Base-by-base conservation (phyloP, 164 flowering plant genomes). In the Annona cherimola region DNA sequence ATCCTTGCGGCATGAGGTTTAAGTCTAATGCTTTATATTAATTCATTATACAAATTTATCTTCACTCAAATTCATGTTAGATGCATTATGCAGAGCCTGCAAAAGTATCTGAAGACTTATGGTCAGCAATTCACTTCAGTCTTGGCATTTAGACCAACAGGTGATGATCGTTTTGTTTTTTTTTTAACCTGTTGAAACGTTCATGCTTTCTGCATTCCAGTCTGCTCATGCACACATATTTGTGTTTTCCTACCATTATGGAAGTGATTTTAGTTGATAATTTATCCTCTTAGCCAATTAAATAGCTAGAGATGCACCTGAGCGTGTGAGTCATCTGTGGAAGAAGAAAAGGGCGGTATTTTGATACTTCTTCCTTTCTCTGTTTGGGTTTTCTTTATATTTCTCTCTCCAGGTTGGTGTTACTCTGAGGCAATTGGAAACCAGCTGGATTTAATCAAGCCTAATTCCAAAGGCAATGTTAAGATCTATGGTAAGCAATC, bases 91-190 rank as follows among this genome's bases (percentile, higher is more conserved):
- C 66, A 90, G 92, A 82, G 73, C 45, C 69, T 88, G 50, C 78
- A 80, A 68, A 77, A 77, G 63, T 88, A 88, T 76, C 76, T 85
- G 83, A 76, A 80, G 78, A 72, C 81, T 64, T 84, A 83, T 65
- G 61, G 2, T 63, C 71, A 74, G 54, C 85, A 82, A 54, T 88
- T 77, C 50, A 45, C 78, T 14, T 73, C 85, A 67, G 84, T 90
- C 76, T 77, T 90, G 83, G 91, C 95, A 75, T 90, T 90, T 81
- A 82, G 91, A 46, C 95, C 92, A 62, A 88, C 95, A 73, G 95
- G 95, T 88, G 72, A 72, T 42, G n/a, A n/a, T n/a, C n/a, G n/a
- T n/a, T n/a, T n/a, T n/a, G n/a, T n/a, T n/a, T n/a, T n/a, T n/a
- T n/a, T n/a, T n/a, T n/a, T n/a, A n/a, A n/a, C n/a, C n/a, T n/a